A percentile compares a stretch with the other conserved stretches of the same genome.
Conservation (phyloP, 805 yeast genomes). For the Cyberlindnera galapagoensis region DNA sequence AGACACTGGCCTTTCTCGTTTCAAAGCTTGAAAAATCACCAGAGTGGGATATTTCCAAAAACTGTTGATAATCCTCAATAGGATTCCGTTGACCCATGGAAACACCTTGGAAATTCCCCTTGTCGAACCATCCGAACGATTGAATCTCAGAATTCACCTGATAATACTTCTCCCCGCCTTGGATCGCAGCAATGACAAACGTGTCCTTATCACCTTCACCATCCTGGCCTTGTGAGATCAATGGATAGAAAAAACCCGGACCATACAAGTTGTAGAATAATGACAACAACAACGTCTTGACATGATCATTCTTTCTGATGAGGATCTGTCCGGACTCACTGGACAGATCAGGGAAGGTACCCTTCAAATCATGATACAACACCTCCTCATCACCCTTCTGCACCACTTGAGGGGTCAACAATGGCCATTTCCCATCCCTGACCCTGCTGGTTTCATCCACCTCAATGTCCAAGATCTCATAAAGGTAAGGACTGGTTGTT, state of each 20-base stretch:
- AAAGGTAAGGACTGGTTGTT: constrained; percentile 55
- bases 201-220: constrained; percentile 84
- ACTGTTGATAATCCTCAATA: constrained; percentile 41
- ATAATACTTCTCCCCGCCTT: constrained; percentile 30
- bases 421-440: constrained; percentile 20
- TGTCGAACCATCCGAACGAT: constrained; percentile 23
- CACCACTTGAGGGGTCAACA: constrained; percentile 7
- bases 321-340: constrained; percentile 68
- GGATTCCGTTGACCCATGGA: constrained; percentile 79
- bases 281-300: constrained; percentile 50
- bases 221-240: constrained; percentile 64
- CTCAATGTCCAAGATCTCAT: constrained; percentile 41
- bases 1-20: constrained; percentile 14
- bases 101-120: constrained; percentile 49
- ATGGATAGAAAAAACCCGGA: constrained; percentile 58
- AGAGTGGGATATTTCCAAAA: constrained; percentile 1
- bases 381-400: constrained; percentile 24
- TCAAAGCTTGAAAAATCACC: constrained; percentile 13
- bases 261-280: constrained; percentile 64
- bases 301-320: constrained; percentile 52
- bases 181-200: constrained; percentile 56
- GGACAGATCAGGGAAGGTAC: constrained; percentile 60
- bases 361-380: constrained; percentile 54
- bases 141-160: constrained; percentile 35
- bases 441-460: constrained; percentile 22